Percentiles rank a stretch among this genome's conserved stretches.
Evolutionary conservation across 2,329 filamentous ascomycete species (phyloP).

Genomic region (Talaromyces pinophilus): DNA sequence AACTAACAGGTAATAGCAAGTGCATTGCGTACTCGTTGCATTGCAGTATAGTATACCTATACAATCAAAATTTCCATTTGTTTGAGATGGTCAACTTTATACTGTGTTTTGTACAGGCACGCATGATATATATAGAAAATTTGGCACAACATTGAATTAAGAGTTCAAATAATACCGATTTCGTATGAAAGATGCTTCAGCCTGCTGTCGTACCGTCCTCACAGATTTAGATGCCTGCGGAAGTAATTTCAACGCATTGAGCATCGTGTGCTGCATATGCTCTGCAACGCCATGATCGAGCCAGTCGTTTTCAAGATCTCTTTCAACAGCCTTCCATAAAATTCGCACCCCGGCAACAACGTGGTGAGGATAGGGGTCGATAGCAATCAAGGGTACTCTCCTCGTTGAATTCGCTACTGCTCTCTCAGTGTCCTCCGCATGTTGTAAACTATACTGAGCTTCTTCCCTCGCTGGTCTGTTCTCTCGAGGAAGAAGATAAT

Average conservation of each 20-base stretch:
- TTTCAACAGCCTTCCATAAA: conserved; percentile 32
- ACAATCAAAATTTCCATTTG: background rate
- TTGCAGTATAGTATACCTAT: background rate
- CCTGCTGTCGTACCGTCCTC: conserved; percentile 27
- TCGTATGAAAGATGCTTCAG: conserved; percentile 20
- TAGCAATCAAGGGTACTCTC: conserved; percentile 31
- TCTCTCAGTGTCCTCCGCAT: conserved; percentile 6
- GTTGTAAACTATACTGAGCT: background rate
- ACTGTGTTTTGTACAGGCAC: no score
- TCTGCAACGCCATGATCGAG: conserved; percentile 30
- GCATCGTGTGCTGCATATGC: conserved; percentile 29
- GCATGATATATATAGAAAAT: background rate
- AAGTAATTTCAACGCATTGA: conserved; percentile 31
- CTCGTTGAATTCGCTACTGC: background rate
- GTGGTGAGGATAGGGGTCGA: conserved; percentile 37
- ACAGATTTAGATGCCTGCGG: conserved; percentile 37
- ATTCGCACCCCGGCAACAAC: conserved; percentile 34
- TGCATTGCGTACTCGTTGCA: background rate
- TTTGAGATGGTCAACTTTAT: background rate
- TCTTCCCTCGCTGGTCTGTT: background rate
- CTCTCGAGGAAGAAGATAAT: conserved; percentile 27
- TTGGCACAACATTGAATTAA: background rate
- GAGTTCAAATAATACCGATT: background rate
- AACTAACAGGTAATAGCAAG: background rate
- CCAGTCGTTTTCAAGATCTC: conserved; percentile 29